Conservation (phyloP, 768 basidiomycete species). For the Sporobolomyces phaffii region DNA sequence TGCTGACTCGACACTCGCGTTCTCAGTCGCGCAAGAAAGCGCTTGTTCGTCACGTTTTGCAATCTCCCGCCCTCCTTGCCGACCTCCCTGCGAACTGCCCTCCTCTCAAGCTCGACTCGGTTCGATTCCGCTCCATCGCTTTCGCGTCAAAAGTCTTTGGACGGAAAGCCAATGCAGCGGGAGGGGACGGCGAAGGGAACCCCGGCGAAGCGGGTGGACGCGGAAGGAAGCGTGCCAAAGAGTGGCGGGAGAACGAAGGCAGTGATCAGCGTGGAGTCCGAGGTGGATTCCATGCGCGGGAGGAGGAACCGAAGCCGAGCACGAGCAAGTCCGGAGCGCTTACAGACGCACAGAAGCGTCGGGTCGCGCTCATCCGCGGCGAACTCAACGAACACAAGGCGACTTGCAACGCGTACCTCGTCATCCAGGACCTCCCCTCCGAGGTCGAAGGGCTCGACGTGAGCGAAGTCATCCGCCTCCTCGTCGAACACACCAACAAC, state of each 20-base stretch:
- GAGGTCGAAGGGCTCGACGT: slow-evolving; percentile 6
- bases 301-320: slow-evolving; percentile 6
- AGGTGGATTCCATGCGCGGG: slow-evolving; percentile 32
- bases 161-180: slow-evolving; percentile 45
- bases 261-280: slow-evolving; percentile 33
- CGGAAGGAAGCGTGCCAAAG: slow-evolving; percentile 47
- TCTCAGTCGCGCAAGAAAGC: slow-evolving; percentile 71
- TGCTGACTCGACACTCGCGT: too few relatives aligned
- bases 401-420: slow-evolving; percentile 78
- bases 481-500: slow-evolving; percentile 60
- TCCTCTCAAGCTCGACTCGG: slow-evolving; percentile 74
- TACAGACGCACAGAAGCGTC: slow-evolving; percentile 79
- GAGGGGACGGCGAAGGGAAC: slow-evolving; percentile 46
- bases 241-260: slow-evolving; percentile 49
- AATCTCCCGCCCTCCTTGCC: slow-evolving; percentile 55
- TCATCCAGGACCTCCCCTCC: slow-evolving; percentile 52
- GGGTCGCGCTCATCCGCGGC: slow-evolving; percentile 85
- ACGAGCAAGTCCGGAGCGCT: slow-evolving; percentile 55
- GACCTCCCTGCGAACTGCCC: slow-evolving; percentile 34
- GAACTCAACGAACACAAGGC: slow-evolving; percentile 75
- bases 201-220: slow-evolving; percentile 52
- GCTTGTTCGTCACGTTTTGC: slow-evolving; percentile 67
- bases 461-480: slow-evolving; percentile 44
- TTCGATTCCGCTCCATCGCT: slow-evolving; percentile 86
- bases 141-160: slow-evolving; percentile 69